These are phyloP conservation scores for Citrus unshiu DNA, from an alignment of 345 rosid genomes.

Conservation along the genomic window DNA sequence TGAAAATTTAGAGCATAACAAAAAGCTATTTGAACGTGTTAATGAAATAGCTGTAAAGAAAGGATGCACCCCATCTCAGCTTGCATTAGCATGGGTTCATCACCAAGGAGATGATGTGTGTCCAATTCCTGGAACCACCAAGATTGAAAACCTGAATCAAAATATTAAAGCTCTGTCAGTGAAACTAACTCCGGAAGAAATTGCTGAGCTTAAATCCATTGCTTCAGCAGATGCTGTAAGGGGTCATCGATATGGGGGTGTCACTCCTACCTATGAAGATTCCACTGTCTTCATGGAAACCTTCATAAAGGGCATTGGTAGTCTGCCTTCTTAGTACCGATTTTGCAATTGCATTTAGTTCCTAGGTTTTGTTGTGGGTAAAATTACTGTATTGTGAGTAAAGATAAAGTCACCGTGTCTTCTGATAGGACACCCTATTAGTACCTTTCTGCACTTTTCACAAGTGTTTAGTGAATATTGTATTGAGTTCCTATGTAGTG, in stretches of 20 bases:
- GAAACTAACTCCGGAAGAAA: slow-evolving; percentile 14
- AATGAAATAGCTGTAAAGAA: slow-evolving; percentile 44
- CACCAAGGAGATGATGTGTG: slow-evolving; percentile 62
- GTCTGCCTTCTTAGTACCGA: not conserved
- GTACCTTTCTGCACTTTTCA: too few relatives aligned
- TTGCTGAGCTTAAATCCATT: slow-evolving; percentile 26
- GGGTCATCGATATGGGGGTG: slow-evolving; percentile 23
- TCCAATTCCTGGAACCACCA: slow-evolving; percentile 68
- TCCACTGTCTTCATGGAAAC: slow-evolving; percentile 56
- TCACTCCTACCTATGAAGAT: slow-evolving; percentile 17
- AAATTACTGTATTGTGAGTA: too few relatives aligned
- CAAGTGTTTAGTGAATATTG: too few relatives aligned
- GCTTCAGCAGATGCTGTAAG: slow-evolving; percentile 17
- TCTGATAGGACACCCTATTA: too few relatives aligned
- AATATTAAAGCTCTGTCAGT: slow-evolving; percentile 24
- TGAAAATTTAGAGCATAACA: slow-evolving; percentile 55
- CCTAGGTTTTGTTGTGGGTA: not conserved
- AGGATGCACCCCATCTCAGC: slow-evolving; percentile 52
- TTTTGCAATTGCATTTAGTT: too few relatives aligned
- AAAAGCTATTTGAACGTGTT: slow-evolving; percentile 36
- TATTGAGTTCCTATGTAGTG: too few relatives aligned
- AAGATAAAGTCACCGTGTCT: too few relatives aligned
- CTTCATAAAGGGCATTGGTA: not conserved
- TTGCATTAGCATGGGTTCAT: slow-evolving; percentile 73
- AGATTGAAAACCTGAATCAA: slow-evolving; percentile 40